Conservation (phyloP, 768 basidiomycete genomes). For the Hygrophorus pudorinus region DNA sequence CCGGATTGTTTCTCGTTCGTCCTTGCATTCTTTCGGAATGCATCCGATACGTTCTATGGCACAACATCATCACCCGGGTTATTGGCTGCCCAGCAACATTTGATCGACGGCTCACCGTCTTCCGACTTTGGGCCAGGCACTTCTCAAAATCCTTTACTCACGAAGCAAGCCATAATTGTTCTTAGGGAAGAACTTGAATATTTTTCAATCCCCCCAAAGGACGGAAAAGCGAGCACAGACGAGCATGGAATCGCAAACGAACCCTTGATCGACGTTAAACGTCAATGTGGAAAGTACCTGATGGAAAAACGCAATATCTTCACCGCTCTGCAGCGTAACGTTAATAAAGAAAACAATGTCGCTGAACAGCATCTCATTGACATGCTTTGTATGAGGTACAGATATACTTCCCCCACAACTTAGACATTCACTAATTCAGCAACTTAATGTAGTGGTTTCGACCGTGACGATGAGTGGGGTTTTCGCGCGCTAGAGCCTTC, state of each 20-base stretch:
- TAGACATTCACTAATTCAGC: slow-evolving; percentile 1
- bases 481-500: slow-evolving; percentile 93
- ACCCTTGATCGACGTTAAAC: slow-evolving; percentile 69
- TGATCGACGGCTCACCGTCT: slow-evolving; percentile 55
- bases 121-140: slow-evolving; percentile 54
- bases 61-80: slow-evolving; percentile 63
- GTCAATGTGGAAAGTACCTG: slow-evolving; percentile 77
- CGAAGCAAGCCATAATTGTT: slow-evolving; percentile 97
- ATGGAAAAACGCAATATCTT: slow-evolving; percentile 91
- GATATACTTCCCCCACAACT: neutral
- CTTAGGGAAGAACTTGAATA: slow-evolving; percentile 97
- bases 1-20: slow-evolving; percentile 94
- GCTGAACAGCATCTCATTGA: slow-evolving; percentile 99
- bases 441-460: slow-evolving; percentile 64
- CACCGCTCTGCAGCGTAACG: slow-evolving; percentile 95
- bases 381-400: slow-evolving; percentile 98
- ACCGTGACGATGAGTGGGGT: slow-evolving; percentile 97
- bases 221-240: slow-evolving; percentile 53
- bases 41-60: slow-evolving; percentile 90
- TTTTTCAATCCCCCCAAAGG: slow-evolving; percentile 86
- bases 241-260: slow-evolving; percentile 74
- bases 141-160: slow-evolving; percentile 83
- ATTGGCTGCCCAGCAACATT: slow-evolving; percentile 68
- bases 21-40: slow-evolving; percentile 81
- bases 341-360: slow-evolving; percentile 97